A percentile compares a stretch with the other conserved stretches of the same genome.
Conservation (phyloP, 2,329 filamentous ascomycete genomes). For the Colletotrichum eleusines region DNA sequence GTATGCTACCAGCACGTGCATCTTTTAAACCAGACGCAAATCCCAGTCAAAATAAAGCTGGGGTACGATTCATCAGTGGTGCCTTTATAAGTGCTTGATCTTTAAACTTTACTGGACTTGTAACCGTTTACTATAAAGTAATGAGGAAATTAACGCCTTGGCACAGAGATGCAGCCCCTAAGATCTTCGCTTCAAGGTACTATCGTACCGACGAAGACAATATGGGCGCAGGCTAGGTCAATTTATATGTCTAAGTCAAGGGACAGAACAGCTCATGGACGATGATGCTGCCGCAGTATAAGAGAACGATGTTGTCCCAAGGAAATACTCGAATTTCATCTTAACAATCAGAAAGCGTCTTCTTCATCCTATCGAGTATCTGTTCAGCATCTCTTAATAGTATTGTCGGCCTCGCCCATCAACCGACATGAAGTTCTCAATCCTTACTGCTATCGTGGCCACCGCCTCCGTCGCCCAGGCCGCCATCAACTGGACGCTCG, state of each 20-base stretch:
- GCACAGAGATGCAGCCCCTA: constrained; percentile 10
- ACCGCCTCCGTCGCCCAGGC: constrained; percentile 52
- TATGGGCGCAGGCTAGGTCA: background rate
- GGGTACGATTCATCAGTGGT: background rate
- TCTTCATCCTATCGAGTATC: too few relatives aligned
- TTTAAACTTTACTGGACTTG: background rate
- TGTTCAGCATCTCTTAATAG: background rate
- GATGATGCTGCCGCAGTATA: background rate
- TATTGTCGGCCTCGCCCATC: background rate
- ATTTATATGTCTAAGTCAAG: background rate
- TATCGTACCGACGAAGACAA: background rate
- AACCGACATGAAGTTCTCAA: constrained; percentile 44
- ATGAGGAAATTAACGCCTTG: background rate
- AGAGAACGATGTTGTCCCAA: background rate
- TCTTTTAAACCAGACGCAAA: background rate
- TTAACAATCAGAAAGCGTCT: background rate
- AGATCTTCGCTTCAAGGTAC: background rate
- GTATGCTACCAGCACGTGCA: background rate
- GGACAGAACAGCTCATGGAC: background rate
- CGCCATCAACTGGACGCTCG: constrained; percentile 54
- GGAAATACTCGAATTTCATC: background rate
- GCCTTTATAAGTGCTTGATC: constrained; percentile 8
- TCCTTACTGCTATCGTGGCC: constrained; percentile 47
- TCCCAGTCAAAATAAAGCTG: background rate
- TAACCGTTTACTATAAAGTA: constrained; percentile 8